Percentiles rank a stretch among this genome's conserved stretches.
phyloP scores from a whole-genome alignment of 345 rosid genomes.

The Litchi chinensis region DNA sequence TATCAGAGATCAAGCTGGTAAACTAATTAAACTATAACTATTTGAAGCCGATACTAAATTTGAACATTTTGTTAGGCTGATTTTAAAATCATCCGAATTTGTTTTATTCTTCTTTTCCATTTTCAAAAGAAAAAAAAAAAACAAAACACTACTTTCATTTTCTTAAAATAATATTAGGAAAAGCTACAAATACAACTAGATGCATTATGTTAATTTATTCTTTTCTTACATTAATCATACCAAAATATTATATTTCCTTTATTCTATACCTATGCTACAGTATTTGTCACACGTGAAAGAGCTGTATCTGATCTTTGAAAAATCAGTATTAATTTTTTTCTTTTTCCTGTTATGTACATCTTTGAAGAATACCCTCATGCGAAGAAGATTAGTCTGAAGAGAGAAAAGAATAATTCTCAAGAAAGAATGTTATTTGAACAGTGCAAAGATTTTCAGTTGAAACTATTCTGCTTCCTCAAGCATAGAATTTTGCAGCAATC shows the following conservation, averaged over 20 bases:
- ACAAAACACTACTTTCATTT: no score
- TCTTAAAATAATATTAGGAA: no score
- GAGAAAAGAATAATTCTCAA: constrained; percentile 10
- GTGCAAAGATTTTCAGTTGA: constrained; percentile 12
- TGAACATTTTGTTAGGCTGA: no score
- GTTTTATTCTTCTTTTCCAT: no score
- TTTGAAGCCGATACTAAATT: no score
- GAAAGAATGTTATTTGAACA: constrained; percentile 6
- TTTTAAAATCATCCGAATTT: no score
- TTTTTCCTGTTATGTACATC: constrained; percentile 17
- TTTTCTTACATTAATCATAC: background rate
- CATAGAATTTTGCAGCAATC: constrained; percentile 11
- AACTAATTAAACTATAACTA: no score
- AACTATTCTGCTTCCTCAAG: constrained; percentile 1
- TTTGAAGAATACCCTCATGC: background rate
- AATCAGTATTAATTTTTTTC: background rate
- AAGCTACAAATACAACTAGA: no score
- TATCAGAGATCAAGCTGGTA: no score
- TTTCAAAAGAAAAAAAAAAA: no score
- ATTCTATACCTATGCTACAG: background rate
- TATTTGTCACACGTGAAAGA: background rate
- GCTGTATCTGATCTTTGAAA: background rate
- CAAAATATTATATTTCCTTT: background rate
- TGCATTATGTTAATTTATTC: no score
- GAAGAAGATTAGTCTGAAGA: constrained; percentile 2